phyloP scores from a whole-genome alignment of 192 early-diverging fungal species.

The Umbelopsis isabellina region DNA sequence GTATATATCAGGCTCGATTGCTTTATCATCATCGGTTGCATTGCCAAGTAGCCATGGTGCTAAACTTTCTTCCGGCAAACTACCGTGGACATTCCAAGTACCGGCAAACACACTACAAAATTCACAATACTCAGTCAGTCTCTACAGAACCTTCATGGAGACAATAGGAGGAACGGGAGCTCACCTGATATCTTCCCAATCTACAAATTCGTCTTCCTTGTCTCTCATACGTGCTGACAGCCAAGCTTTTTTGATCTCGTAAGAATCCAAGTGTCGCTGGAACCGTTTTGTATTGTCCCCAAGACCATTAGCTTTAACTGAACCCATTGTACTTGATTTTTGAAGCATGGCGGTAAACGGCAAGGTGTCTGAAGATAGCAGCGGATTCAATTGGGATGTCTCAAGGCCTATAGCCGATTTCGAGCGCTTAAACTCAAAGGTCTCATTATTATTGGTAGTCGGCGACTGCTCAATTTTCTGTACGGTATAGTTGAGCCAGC shows the following conservation, averaged over 20 bases:
- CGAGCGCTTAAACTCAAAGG: neutral
- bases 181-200: constrained; percentile 39
- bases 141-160: neutral
- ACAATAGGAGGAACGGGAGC: neutral
- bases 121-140: neutral
- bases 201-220: constrained; percentile 43
- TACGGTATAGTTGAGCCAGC: neutral
- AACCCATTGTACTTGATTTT: neutral
- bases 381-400: neutral
- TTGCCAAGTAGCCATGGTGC: constrained; percentile 64
- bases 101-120: constrained; percentile 69
- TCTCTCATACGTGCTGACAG: constrained; percentile 36
- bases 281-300: neutral
- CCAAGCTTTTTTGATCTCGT: constrained; percentile 27
- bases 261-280: neutral
- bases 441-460: too few relatives aligned
- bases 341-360: neutral
- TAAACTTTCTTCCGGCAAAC: constrained; percentile 59
- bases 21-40: constrained; percentile 40
- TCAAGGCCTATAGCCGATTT: neutral
- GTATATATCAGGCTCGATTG: constrained; percentile 63
- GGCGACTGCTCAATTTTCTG: neutral
- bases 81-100: constrained; percentile 93
- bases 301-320: neutral
- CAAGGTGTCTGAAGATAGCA: neutral